Conservation (phyloP, 129 eudicot species). For the Artemisia annua region DNA sequence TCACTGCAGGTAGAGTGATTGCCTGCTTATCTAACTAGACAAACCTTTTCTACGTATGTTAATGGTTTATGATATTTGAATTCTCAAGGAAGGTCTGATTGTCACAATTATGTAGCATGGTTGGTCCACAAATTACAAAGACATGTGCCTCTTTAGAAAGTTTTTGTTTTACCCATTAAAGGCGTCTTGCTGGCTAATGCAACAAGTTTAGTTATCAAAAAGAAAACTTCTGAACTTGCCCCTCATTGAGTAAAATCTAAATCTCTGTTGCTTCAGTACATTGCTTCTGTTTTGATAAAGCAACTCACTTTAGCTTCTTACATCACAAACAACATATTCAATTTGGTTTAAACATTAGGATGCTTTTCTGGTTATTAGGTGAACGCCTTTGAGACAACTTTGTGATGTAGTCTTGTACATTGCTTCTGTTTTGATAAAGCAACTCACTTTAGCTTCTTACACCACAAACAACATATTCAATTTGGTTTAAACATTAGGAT, state of each 20-base stretch:
- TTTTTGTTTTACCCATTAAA: too few species aligned
- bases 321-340: too few species aligned
- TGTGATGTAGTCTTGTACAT: too few species aligned
- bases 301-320: too few species aligned
- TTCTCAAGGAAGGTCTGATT: neutral
- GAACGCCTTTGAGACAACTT: too few species aligned
- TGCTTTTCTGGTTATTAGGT: too few species aligned
- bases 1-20: slow-evolving; percentile 78
- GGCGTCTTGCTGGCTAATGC: too few species aligned
- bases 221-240: too few species aligned
- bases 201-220: too few species aligned
- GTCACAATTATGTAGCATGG: neutral
- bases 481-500: neutral
- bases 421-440: neutral
- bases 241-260: neutral
- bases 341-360: too few species aligned
- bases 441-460: neutral
- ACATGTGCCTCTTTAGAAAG: too few species aligned
- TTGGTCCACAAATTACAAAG: neutral
- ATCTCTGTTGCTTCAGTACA: neutral
- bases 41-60: neutral
- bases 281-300: neutral
- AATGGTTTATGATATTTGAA: neutral
- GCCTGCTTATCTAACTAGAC: neutral
- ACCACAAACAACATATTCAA: neutral